Percentiles rank a stretch among this genome's conserved stretches.
Conservation (phyloP, 169 alveolate genomes). For the Neospora caninum region DNA sequence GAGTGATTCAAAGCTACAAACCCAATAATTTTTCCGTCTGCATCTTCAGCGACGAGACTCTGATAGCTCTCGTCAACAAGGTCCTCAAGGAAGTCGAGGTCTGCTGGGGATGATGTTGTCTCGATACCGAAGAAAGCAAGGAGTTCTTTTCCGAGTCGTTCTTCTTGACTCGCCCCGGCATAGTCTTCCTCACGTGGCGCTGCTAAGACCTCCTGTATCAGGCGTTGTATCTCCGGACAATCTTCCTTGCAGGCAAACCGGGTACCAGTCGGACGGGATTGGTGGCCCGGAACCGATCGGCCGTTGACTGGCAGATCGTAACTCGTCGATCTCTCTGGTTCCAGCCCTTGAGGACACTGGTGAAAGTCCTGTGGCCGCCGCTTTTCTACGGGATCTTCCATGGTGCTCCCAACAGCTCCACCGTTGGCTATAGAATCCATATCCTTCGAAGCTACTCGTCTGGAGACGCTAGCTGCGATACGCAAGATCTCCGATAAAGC, state of each 20-base stretch:
- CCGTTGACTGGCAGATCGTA: no score
- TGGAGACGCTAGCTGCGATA: no score
- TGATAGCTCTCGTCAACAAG: slow-evolving; percentile 34
- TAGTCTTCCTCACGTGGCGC: neutral
- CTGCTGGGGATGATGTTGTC: neutral
- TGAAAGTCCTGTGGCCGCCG: no score
- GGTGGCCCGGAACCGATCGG: no score
- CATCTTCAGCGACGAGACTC: slow-evolving; percentile 31
- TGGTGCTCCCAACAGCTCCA: no score
- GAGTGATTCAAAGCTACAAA: slow-evolving; percentile 36
- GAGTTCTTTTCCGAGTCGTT: neutral
- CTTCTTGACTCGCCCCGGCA: neutral
- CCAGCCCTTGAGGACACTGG: no score
- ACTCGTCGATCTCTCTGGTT: no score
- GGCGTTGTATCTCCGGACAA: slow-evolving; percentile 16
- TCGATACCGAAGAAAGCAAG: slow-evolving; percentile 3
- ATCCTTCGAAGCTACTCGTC: no score
- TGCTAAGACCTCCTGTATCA: neutral
- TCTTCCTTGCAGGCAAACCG: slow-evolving; percentile 31
- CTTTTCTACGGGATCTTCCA: no score
- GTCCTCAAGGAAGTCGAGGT: neutral
- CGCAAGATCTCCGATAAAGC: no score
- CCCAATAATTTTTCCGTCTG: slow-evolving; percentile 6
- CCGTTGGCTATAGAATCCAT: no score
- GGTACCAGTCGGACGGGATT: neutral